Evolutionary conservation across 768 basidiomycete species (phyloP).

Genomic region (Lactarius trivialis): DNA sequence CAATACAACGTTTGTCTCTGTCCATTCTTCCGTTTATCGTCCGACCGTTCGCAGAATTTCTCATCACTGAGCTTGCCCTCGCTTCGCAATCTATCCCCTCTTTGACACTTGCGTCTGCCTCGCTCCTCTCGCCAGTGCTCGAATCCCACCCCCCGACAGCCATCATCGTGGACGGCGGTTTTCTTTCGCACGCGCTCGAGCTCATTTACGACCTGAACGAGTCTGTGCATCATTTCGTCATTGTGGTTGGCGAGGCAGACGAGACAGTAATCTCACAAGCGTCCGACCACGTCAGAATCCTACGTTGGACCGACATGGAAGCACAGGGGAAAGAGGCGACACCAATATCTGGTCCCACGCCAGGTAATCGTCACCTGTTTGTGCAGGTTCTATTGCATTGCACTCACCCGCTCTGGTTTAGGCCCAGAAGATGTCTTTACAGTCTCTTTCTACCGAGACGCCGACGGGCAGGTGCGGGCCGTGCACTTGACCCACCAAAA

Average conservation of each 20-base stretch:
- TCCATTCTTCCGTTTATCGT: conserved; percentile 9
- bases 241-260: conserved; percentile 66
- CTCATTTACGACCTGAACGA: conserved; percentile 57
- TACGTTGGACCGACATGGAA: conserved; percentile 66
- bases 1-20: background rate
- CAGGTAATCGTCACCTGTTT: conserved; percentile 40
- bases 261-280: conserved; percentile 40
- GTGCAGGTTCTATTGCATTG: background rate
- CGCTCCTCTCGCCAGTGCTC: conserved; percentile 56
- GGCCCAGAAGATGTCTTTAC: conserved; percentile 61
- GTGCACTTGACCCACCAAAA: conserved; percentile 76
- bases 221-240: conserved; percentile 44
- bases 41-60: conserved; percentile 48
- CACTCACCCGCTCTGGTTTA: conserved; percentile 26
- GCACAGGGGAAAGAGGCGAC: conserved; percentile 51
- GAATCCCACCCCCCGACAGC: conserved; percentile 64
- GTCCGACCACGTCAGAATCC: conserved; percentile 47
- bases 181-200: conserved; percentile 66
- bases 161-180: conserved; percentile 61
- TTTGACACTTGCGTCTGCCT: conserved; percentile 53
- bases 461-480: conserved; percentile 49
- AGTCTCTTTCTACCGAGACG: conserved; percentile 53
- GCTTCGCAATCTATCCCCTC: conserved; percentile 63
- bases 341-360: conserved; percentile 36
- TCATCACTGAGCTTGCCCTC: conserved; percentile 75